Percentiles rank a stretch among this genome's conserved stretches.
These are phyloP conservation scores for Candida gorgasii DNA, from an alignment of 805 yeast genomes.

Conservation along the genomic window DNA sequence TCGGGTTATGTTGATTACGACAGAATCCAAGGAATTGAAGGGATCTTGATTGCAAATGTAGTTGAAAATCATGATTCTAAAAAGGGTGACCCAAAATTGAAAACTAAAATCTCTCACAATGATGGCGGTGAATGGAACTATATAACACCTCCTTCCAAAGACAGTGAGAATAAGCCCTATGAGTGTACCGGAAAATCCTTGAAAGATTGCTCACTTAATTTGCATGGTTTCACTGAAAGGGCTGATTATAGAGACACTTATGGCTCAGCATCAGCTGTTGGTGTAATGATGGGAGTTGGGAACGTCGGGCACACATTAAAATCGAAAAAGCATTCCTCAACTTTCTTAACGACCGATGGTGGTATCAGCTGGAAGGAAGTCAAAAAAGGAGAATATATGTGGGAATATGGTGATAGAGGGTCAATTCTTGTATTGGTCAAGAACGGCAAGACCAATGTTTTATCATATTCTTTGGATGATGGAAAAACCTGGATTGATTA, in stretches of 20 bases:
- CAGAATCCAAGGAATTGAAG: slow-evolving; percentile 78
- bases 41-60: slow-evolving; percentile 72
- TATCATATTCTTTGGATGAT: slow-evolving; percentile 72
- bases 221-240: slow-evolving; percentile 91
- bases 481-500: slow-evolving; percentile 76
- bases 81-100: slow-evolving; percentile 51
- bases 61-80: slow-evolving; percentile 53
- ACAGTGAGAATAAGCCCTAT: slow-evolving; percentile 59
- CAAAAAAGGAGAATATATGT: slow-evolving; percentile 70
- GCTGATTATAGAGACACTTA: slow-evolving; percentile 79
- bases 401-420: slow-evolving; percentile 98
- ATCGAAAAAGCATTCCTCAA: slow-evolving; percentile 50
- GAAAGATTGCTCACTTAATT: slow-evolving; percentile 71
- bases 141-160: slow-evolving; percentile 66
- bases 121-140: slow-evolving; percentile 90
- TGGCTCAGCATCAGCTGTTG: slow-evolving; percentile 87
- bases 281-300: slow-evolving; percentile 89
- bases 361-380: slow-evolving; percentile 88
- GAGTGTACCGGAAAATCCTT: slow-evolving; percentile 52
- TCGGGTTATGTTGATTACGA: slow-evolving; percentile 88
- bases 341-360: slow-evolving; percentile 85
- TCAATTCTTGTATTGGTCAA: slow-evolving; percentile 75
- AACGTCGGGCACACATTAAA: slow-evolving; percentile 72
- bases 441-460: slow-evolving; percentile 55
- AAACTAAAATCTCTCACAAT: slow-evolving; percentile 77